Base-by-base conservation (phyloP, 768 basidiomycete genomes). In the Termitomyces sp. region DNA sequence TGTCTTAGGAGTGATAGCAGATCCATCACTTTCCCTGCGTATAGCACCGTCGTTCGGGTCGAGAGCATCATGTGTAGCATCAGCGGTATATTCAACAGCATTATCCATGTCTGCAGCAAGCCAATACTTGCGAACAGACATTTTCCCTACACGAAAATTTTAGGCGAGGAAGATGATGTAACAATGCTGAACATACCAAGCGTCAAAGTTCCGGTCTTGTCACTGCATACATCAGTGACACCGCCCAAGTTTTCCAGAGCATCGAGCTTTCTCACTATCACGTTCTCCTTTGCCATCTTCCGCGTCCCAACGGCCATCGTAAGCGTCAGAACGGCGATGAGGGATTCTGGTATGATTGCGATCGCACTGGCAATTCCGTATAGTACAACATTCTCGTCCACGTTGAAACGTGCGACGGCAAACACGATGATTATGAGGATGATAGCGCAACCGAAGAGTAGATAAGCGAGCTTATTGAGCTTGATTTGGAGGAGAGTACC, bases 181-280 rank as follows among this genome's bases (percentile, higher is more conserved):
- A 11, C 1, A 30, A 28, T 8, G 8, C 2, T 15, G 3, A 43
- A 58, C 61, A 46, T 26, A 67, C 70, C 70, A 1, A 74, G 66
- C 2, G 80, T 81, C 30, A 82, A 64, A 15, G 84, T 87, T 24
- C 84, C 84, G 0, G 84, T 87, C 66, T 85, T 85, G 66, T 87
- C 84, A 22, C 81, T 82, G 64, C 84, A 85, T 38, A 76, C 71
- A 61, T 75, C 70, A 4, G 70, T 72, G 8, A 86, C 82, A 9
- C 77, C 80, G 11, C 83, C 81, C 40, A 87, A 64, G 48, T 78
- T 82, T 63, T 86, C 83, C 58, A 86, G 72, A 14, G 84, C 82
- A 59, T 85, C 83, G 58, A 87, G 75, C 51, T 81, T 77, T 34
- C 83, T 75, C 15, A 85, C 82, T 54, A 87, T 77, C 34, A 84